Base-by-base conservation (phyloP, 495 filamentous ascomycete species). In the Corynascus novoguineensis region DNA sequence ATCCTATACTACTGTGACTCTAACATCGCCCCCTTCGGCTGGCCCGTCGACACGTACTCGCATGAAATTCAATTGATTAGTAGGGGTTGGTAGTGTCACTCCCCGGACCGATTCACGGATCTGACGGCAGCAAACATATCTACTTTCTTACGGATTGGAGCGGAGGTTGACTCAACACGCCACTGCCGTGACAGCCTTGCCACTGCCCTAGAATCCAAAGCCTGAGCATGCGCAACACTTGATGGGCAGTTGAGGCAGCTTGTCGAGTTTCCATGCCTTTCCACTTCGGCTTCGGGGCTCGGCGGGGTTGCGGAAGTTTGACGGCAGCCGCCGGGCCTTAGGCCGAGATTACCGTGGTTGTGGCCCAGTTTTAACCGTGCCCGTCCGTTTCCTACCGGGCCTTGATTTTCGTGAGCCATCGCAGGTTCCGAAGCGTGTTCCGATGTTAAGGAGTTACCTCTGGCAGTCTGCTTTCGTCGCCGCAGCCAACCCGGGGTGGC, bases 311-410 rank as follows among this genome's bases (percentile, higher is more conserved):
- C 47, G 59, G 49, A 54, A 45, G 21, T 1, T 12, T 14, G 29
- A 17, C 31, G 50, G 27, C 27, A 21, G 40, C n/a, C 19, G 37
- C 37, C 27, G 44, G 31, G 17, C 28, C 31, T 42, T 35, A 34
- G 57, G 34, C 55, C 55, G 55, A 59, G 54, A 55, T 64, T 58
- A 25, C 46, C 62, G 62, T 61, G 58, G 32, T 28, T 55, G 57
- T 2, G 50, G 35, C 25, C 54, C 38, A 50, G 31, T 58, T 35
- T 47, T 64, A 60, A 50, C 58, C 61, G 58, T 60, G 31, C 4
- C 47, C 45, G 55, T 51, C 54, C 58, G 62, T 59, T 42, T 59
- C 46, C 32, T 56, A 45, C 58, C 55, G 61, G 37, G 28, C 41
- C 34, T 56, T 49, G 46, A 28, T 56, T 63, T 61, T 60, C 62